Evolutionary conservation across 371 early-diverging fungal genomes (phyloP), one percentile per base, ranked within the genome.

Genomic region (Amoeboaphelidium protococcarum): DNA sequence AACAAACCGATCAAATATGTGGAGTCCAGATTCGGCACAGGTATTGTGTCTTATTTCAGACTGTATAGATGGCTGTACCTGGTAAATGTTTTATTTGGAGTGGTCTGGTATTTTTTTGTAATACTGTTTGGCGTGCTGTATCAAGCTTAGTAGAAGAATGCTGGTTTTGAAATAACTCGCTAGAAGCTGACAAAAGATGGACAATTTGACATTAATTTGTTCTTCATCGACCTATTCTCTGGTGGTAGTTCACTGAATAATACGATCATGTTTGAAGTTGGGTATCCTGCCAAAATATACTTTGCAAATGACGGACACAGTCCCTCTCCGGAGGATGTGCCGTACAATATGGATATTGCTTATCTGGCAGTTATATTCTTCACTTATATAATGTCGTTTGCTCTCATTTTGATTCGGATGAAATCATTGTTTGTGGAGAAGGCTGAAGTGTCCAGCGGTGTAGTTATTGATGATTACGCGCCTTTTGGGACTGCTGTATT

Each of bases 11-110:
- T 52, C 23, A 22, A 42, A n/a, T 23, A 13, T 13, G 44, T 52
- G 13, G 53, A 52, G 26, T 26, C 40, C 13, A 43, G 47, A 16
- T 52, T 52, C 23, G 53, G 53, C 3, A 44, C 53, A 10, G 52
- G 45, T 2, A 27, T 52, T n/a, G 53, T n/a, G 6, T 13, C 19
- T 21, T 52, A 50, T 26, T 52, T 52, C 26, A 1, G 2, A 25
- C 50, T 52, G 16, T n/a, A 21, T 23, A 2, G 45, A 23, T 44
- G 45, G 45, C 23, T 52, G 16, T 42, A 40, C 21, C 22, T 46
- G 6, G 13, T 45, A 13, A 44, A 52, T 40, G 12, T 25, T 1
- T 12, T 50, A 0, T 6, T 48, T 13, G 40, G 41, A 23, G 23
- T 26, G 1, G 3, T 52, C 13, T 52, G 48, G 44, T 6, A 27